These are phyloP conservation scores for Austroboletus rostrupii DNA, from an alignment of 1,284 basidiomycete species.

Conservation along the genomic window DNA sequence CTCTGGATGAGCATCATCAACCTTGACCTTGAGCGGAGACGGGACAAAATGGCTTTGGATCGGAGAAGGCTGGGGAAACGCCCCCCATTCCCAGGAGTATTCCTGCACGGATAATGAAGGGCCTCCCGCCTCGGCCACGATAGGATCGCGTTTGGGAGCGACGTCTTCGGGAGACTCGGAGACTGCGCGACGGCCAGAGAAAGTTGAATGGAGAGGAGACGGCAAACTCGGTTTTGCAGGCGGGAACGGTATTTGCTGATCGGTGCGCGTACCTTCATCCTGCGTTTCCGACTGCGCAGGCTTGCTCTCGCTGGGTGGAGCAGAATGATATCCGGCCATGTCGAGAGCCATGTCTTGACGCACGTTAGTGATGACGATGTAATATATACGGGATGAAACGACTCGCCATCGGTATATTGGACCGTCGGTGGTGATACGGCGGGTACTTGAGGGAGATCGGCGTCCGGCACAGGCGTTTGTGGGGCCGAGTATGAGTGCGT, in stretches of 20 bases:
- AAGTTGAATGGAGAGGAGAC: conserved; percentile 23
- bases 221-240: conserved; percentile 13
- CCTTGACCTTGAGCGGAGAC: conserved; percentile 19
- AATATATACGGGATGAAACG: conserved; percentile 26
- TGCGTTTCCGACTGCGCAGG: conserved; percentile 6
- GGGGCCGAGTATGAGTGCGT: conserved; percentile 28
- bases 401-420: conserved; percentile 61
- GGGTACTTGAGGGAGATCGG: conserved; percentile 19
- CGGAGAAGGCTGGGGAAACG: conserved; percentile 75
- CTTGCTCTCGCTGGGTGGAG: conserved; percentile 26
- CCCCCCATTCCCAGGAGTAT: conserved; percentile 86
- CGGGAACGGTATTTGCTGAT: conserved; percentile 20
- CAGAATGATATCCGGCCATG: conserved; percentile 61
- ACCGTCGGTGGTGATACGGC: conserved; percentile 57
- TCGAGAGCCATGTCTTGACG: conserved; percentile 60
- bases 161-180: conserved; percentile 24
- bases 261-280: conserved; percentile 5
- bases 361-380: background rate
- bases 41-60: conserved; percentile 50
- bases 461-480: conserved; percentile 21
- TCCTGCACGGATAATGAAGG: conserved; percentile 40
- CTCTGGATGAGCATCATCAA: conserved; percentile 16
- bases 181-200: conserved; percentile 22
- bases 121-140: conserved; percentile 1
- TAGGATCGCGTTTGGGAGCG: conserved; percentile 8